A percentile compares a stretch with the other conserved stretches of the same genome.
Evolutionary conservation across 2,329 filamentous ascomycete genomes (phyloP).

Genomic region (Monilinia aucupariae): DNA sequence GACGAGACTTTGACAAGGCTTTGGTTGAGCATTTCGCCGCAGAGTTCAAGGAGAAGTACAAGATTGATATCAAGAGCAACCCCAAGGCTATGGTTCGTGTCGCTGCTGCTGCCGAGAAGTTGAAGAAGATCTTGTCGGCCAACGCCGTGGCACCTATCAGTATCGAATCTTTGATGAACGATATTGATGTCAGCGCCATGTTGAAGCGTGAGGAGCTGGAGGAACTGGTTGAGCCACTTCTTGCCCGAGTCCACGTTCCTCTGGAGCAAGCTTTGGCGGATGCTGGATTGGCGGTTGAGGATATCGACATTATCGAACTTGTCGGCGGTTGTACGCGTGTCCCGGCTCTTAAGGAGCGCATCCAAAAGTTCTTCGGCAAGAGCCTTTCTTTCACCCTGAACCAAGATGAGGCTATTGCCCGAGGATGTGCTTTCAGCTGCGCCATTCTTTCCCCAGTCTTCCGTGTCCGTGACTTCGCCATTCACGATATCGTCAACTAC

Average conservation of each 20-base stretch:
- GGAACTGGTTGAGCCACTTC: slow-evolving; percentile 77
- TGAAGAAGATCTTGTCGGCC: slow-evolving; percentile 97
- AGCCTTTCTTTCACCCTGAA: slow-evolving; percentile 91
- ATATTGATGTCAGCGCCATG: slow-evolving; percentile 82
- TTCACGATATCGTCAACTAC: slow-evolving; percentile 97
- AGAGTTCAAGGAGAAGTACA: slow-evolving; percentile 97
- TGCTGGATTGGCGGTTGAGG: slow-evolving; percentile 81
- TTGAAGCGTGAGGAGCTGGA: slow-evolving; percentile 94
- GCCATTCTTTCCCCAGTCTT: slow-evolving; percentile 96
- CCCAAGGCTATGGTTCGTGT: slow-evolving; percentile 85
- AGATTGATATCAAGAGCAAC: slow-evolving; percentile 90
- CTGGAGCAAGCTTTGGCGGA: slow-evolving; percentile 92
- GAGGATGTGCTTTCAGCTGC: slow-evolving; percentile 95
- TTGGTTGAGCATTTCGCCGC: slow-evolving; percentile 90
- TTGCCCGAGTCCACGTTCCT: slow-evolving; percentile 65
- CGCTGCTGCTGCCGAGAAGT: slow-evolving; percentile 83
- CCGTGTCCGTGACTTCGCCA: slow-evolving; percentile 95
- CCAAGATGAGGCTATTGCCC: slow-evolving; percentile 93
- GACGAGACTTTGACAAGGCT: slow-evolving; percentile 93
- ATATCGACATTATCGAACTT: slow-evolving; percentile 90
- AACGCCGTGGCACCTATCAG: slow-evolving; percentile 89
- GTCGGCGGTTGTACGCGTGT: slow-evolving; percentile 94
- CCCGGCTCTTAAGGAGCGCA: slow-evolving; percentile 82
- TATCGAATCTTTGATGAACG: slow-evolving; percentile 98
- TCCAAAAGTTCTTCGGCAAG: slow-evolving; percentile 90